phyloP scores from a whole-genome alignment of 768 basidiomycete genomes.

The Tephrocybe rancida region DNA sequence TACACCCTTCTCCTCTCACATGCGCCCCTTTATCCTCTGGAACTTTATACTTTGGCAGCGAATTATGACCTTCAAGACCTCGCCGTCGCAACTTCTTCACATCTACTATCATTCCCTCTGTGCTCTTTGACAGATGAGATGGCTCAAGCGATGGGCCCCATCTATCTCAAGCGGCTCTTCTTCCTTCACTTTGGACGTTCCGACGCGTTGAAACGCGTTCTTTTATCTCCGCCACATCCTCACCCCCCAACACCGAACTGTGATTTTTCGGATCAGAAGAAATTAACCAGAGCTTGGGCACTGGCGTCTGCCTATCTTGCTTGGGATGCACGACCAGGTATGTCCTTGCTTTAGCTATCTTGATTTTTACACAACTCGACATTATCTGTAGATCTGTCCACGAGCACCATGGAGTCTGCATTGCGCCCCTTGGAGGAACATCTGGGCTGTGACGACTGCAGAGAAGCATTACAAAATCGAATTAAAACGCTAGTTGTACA shows the following conservation, averaged over 20 bases:
- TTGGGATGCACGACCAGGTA: conserved; percentile 83
- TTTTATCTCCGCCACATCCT: conserved; percentile 73
- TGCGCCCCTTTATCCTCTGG: conserved; percentile 69
- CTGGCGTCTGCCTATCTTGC: conserved; percentile 81
- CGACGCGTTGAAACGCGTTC: conserved; percentile 79
- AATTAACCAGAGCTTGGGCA: conserved; percentile 79
- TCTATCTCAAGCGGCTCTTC: conserved; percentile 81
- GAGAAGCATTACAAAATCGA: conserved; percentile 60
- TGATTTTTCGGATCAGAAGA: conserved; percentile 79
- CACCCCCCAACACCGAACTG: conserved; percentile 72
- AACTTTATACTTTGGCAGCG: conserved; percentile 74
- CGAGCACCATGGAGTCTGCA: conserved; percentile 70
- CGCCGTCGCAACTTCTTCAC: conserved; percentile 73
- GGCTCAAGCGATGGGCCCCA: conserved; percentile 68
- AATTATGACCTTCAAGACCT: conserved; percentile 68
- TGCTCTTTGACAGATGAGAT: conserved; percentile 70
- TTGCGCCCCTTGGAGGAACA: conserved; percentile 71
- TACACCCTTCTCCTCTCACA: conserved; percentile 63
- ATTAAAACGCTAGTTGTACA: conserved; percentile 69
- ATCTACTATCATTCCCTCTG: conserved; percentile 73
- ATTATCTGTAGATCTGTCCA: conserved; percentile 63
- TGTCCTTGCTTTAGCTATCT: conserved; percentile 16
- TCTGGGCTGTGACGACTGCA: conserved; percentile 71
- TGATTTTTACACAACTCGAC: conserved; percentile 14
- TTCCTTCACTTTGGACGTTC: conserved; percentile 83